Conservation (phyloP, 495 filamentous ascomycete species). For the Daldinia concentrica region DNA sequence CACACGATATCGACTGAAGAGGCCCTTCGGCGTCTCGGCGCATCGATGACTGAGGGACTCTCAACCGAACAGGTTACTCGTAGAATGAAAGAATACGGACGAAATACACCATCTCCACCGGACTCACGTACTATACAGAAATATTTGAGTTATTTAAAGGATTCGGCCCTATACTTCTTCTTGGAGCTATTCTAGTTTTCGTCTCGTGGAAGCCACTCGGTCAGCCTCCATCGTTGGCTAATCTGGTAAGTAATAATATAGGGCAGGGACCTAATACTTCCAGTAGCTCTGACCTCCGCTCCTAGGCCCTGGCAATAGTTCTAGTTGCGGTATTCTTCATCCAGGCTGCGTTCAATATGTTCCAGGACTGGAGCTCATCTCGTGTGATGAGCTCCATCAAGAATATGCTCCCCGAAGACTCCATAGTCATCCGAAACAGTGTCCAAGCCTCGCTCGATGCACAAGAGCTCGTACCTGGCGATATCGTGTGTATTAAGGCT, state of each 20-base stretch:
- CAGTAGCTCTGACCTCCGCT: not conserved
- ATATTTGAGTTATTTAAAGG: constrained; percentile 72
- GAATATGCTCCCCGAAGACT: constrained; percentile 73
- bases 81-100: constrained; percentile 64
- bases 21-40: constrained; percentile 62
- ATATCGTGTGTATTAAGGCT: constrained; percentile 68
- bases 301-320: constrained; percentile 68
- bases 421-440: constrained; percentile 68
- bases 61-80: constrained; percentile 58
- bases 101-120: constrained; percentile 68
- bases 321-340: constrained; percentile 70
- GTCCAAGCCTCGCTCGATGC: constrained; percentile 58
- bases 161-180: constrained; percentile 71
- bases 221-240: constrained; percentile 68
- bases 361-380: constrained; percentile 69
- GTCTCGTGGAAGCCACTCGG: constrained; percentile 76
- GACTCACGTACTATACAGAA: constrained; percentile 64
- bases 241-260: constrained; percentile 53
- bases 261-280: not conserved
- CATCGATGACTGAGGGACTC: constrained; percentile 59
- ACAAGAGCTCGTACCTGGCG: constrained; percentile 72
- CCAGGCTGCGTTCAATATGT: constrained; percentile 74
- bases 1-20: constrained; percentile 65
- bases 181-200: constrained; percentile 71
- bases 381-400: constrained; percentile 73